These are phyloP conservation scores for Phytophthora citrophthora DNA, from an alignment of 352 stramenopile species.

Conservation along the genomic window DNA sequence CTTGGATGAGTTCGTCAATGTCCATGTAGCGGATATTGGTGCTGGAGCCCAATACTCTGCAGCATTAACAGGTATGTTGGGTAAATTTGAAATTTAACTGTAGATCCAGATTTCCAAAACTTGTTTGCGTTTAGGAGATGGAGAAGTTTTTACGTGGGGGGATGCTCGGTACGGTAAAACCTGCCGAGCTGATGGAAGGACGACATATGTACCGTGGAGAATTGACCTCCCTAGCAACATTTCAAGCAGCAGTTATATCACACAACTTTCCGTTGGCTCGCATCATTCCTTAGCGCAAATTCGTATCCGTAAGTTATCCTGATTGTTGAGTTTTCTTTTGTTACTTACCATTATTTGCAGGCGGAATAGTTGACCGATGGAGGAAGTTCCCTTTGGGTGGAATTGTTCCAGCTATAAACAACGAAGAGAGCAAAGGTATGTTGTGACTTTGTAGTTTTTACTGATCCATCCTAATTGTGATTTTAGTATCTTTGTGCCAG, in stretches of 20 bases:
- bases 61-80: slow-evolving; percentile 47
- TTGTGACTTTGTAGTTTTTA: background rate
- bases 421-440: slow-evolving; percentile 21
- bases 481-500: slow-evolving; percentile 25
- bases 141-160: slow-evolving; percentile 75
- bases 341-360: slow-evolving; percentile 9
- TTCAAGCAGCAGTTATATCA: slow-evolving; percentile 46
- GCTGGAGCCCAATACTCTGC: slow-evolving; percentile 64
- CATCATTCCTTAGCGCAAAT: slow-evolving; percentile 68
- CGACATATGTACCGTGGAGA: slow-evolving; percentile 72
- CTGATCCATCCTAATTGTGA: background rate
- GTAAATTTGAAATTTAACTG: background rate
- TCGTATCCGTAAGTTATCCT: slow-evolving; percentile 39
- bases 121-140: slow-evolving; percentile 39
- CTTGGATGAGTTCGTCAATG: slow-evolving; percentile 56
- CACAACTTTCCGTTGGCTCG: slow-evolving; percentile 61
- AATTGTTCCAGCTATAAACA: slow-evolving; percentile 27
- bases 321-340: background rate
- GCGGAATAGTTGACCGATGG: slow-evolving; percentile 63
- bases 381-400: slow-evolving; percentile 57
- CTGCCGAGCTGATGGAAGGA: slow-evolving; percentile 41
- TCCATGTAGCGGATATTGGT: slow-evolving; percentile 49
- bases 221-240: slow-evolving; percentile 25
- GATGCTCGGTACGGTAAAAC: slow-evolving; percentile 63
- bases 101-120: no score